Evolutionary conservation across 768 basidiomycete genomes (phyloP).

Genomic region (Hebeloma cylindrosporum): DNA sequence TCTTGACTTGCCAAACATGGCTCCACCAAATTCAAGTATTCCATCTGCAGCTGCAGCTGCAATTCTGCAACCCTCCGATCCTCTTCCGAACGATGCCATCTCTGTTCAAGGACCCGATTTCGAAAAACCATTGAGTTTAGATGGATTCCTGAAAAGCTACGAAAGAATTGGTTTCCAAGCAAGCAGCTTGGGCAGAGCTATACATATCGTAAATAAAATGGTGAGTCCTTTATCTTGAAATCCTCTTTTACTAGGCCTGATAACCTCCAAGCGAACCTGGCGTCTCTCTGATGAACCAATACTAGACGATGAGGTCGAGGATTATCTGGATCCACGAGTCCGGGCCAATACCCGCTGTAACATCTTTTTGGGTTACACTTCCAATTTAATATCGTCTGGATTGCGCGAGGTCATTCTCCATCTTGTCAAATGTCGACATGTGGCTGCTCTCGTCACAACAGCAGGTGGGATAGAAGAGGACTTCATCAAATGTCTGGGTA

Average conservation of each 20-base stretch:
- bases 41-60: conserved; percentile 69
- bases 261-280: conserved; percentile 68
- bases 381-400: conserved; percentile 97
- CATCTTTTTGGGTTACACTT: conserved; percentile 97
- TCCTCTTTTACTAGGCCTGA: neutral
- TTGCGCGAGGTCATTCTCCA: conserved; percentile 89
- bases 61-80: conserved; percentile 75
- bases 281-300: conserved; percentile 84
- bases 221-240: conserved; percentile 37
- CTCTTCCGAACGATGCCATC: conserved; percentile 61
- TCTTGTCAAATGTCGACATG: conserved; percentile 90
- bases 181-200: conserved; percentile 85
- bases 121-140: conserved; percentile 62
- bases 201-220: conserved; percentile 92
- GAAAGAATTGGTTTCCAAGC: conserved; percentile 96
- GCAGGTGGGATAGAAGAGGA: conserved; percentile 99
- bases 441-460: conserved; percentile 90
- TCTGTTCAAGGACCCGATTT: conserved; percentile 89
- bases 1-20: conserved; percentile 1
- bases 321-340: conserved; percentile 55
- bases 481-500: conserved; percentile 98
- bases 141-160: conserved; percentile 74
- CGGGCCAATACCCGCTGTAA: conserved; percentile 76
- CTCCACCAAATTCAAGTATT: conserved; percentile 26
- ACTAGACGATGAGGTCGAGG: conserved; percentile 66